phyloP scores from a whole-genome alignment of 2,329 filamentous ascomycete genomes.

The Aureobasidium sp. region DNA sequence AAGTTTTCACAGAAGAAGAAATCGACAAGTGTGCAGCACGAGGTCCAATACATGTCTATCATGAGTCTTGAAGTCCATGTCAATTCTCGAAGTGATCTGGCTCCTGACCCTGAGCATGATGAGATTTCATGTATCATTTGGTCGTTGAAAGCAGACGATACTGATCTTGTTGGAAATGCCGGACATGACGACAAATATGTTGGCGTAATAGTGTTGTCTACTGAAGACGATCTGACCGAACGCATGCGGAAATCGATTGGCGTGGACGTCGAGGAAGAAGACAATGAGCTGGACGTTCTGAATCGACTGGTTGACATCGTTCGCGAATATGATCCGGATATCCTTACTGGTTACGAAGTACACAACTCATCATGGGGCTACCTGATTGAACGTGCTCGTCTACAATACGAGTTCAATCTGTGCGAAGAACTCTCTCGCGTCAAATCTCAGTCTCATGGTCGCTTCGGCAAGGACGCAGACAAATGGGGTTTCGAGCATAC shows the following conservation, averaged over 20 bases:
- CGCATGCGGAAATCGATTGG: slow-evolving; percentile 54
- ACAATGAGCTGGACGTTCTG: slow-evolving; percentile 76
- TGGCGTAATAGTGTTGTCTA: slow-evolving; percentile 62
- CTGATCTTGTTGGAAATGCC: slow-evolving; percentile 45
- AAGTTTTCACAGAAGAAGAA: slow-evolving; percentile 75
- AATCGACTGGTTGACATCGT: slow-evolving; percentile 84
- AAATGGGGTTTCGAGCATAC: slow-evolving; percentile 92
- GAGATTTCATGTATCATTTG: slow-evolving; percentile 86
- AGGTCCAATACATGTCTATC: slow-evolving; percentile 89
- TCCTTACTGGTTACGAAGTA: slow-evolving; percentile 90
- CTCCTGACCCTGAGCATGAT: slow-evolving; percentile 86
- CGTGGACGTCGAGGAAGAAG: slow-evolving; percentile 66
- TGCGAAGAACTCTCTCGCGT: slow-evolving; percentile 88
- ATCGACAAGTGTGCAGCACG: slow-evolving; percentile 70
- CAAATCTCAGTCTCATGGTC: slow-evolving; percentile 73
- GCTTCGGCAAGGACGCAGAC: slow-evolving; percentile 79
- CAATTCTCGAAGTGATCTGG: slow-evolving; percentile 71
- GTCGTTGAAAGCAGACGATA: slow-evolving; percentile 73
- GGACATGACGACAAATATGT: slow-evolving; percentile 45
- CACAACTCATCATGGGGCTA: slow-evolving; percentile 94
- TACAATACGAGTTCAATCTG: slow-evolving; percentile 83
- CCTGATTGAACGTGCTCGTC: slow-evolving; percentile 77
- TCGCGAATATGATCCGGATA: slow-evolving; percentile 76
- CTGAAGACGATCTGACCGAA: slow-evolving; percentile 47
- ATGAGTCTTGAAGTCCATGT: slow-evolving; percentile 93